Evolutionary conservation across 192 early-diverging fungal species (phyloP), one percentile per base, ranked within the genome.

Genomic region (Linnemannia hyalina): DNA sequence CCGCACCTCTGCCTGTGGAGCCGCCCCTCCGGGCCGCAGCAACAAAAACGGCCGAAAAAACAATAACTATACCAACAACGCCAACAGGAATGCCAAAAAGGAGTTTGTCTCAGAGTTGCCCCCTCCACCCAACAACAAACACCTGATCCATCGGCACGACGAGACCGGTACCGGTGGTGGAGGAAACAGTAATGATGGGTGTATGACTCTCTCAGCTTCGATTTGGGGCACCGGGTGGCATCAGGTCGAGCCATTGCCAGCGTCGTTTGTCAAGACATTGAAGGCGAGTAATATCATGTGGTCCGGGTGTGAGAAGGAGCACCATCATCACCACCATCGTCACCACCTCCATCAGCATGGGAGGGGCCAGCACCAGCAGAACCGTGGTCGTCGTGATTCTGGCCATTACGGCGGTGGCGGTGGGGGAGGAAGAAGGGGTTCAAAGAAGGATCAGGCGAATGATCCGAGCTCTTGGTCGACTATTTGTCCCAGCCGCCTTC

Each of bases 171-270:
- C 49, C 49, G 49, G 49, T 22, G 44, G 10, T 36, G 35, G 41
- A 8, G 32, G 36, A 3, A 18, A n/a, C 7, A 68, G 60, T 32
- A 0, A 52, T 2, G 75, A 57, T 26, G 75, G 70, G 0, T 86
- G 78, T 42, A 75, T 74, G 52, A 65, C 84, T 0, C 41, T 86
- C 23, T 78, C 78, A 52, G 80, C 75, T 0, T 86, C 84, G 5
- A 86, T 86, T 40, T 86, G 84, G 84, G 84, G 84, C 22, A n/a
- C 55, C 6, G 84, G 84, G 1, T 86, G 84, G 84, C 84, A 80
- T 23, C 84, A 86, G 23, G 84, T 86, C 4, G 84, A 80, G 49
- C 84, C 84, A 0, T 68, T 86, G 29, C 84, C 84, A 18, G 84
- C 80, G 15, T 81, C 84, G 16, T 81, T 86, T 77, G 68, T 86